Conservation (phyloP, 2,329 filamentous ascomycete genomes). For the Diplodia sapinea region DNA sequence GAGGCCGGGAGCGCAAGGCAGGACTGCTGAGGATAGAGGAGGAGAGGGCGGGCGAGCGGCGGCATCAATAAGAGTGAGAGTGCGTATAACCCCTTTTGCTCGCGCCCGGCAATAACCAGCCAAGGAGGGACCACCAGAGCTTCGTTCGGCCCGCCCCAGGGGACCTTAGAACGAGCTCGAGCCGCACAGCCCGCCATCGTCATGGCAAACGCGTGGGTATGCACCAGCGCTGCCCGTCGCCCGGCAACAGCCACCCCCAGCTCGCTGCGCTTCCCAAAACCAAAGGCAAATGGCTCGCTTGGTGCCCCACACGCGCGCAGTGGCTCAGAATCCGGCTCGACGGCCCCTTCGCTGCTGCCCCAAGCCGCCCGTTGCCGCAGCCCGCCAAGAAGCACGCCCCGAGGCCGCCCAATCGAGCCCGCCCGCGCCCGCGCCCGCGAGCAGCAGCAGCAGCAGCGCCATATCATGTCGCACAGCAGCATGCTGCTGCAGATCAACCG, state of each 20-base stretch:
- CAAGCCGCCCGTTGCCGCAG: conserved; percentile 1
- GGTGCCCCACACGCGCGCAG: not conserved
- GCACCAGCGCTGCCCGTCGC: not conserved
- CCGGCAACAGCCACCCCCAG: conserved; percentile 1
- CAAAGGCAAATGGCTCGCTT: too few species aligned
- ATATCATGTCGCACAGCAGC: conserved; percentile 30
- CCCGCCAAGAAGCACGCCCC: not conserved
- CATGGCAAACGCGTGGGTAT: conserved; percentile 14
- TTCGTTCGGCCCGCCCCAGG: conserved; percentile 10
- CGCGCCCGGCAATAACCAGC: conserved; percentile 17
- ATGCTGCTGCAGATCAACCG: conserved; percentile 28
- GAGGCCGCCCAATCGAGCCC: not conserved
- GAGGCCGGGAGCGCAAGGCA: not conserved
- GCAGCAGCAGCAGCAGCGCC: not conserved
- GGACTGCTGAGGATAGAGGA: not conserved
- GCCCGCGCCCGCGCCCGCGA: conserved; percentile 1
- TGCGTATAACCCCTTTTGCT: conserved; percentile 25
- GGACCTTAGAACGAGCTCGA: conserved; percentile 16
- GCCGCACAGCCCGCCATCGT: conserved; percentile 25
- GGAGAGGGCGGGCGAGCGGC: conserved; percentile 6
- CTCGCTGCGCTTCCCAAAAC: not conserved
- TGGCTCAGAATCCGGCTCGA: not conserved
- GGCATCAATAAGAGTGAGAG: conserved; percentile 23
- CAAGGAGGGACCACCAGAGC: conserved; percentile 18
- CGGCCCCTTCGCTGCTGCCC: not conserved